Conservation (phyloP, 768 basidiomycete species). For the Lactarius tabidus region DNA sequence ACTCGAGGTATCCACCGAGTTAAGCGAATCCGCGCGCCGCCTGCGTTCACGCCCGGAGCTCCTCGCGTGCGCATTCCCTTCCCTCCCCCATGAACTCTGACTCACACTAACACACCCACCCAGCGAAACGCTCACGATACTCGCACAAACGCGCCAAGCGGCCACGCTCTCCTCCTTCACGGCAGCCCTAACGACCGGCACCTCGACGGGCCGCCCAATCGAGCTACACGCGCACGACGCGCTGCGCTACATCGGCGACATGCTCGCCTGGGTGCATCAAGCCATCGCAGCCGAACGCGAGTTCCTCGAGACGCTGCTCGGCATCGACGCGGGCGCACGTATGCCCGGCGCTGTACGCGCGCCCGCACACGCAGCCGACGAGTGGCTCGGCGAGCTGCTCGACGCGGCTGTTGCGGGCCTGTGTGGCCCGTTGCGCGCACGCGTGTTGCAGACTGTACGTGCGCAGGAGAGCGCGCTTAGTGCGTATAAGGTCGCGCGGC, state of each 20-base stretch:
- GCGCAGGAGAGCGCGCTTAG: constrained; percentile 92
- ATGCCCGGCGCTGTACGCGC: constrained; percentile 75
- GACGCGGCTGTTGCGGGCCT: constrained; percentile 79
- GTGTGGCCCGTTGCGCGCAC: constrained; percentile 81
- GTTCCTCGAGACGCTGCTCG: constrained; percentile 86
- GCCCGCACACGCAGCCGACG: constrained; percentile 60
- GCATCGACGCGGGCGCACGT: constrained; percentile 50
- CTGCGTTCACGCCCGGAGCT: constrained; percentile 77
- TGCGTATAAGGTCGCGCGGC: constrained; percentile 88
- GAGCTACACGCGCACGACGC: constrained; percentile 98
- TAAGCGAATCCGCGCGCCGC: constrained; percentile 70
- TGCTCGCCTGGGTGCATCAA: constrained; percentile 98
- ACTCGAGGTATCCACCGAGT: constrained; percentile 58
- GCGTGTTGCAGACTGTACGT: constrained; percentile 90
- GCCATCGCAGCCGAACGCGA: constrained; percentile 93
- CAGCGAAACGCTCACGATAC: constrained; percentile 70
- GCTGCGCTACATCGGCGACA: constrained; percentile 93
- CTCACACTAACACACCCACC: neutral
- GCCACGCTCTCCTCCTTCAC: constrained; percentile 84
- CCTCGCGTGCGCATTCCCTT: constrained; percentile 49
- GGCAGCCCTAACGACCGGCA: constrained; percentile 75
- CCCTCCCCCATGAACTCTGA: neutral
- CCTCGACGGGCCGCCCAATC: constrained; percentile 57
- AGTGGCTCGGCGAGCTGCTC: constrained; percentile 75
- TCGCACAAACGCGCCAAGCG: constrained; percentile 79